These are phyloP conservation scores for Pichia cabralensis DNA, from an alignment of 805 yeast genomes.

Conservation along the genomic window DNA sequence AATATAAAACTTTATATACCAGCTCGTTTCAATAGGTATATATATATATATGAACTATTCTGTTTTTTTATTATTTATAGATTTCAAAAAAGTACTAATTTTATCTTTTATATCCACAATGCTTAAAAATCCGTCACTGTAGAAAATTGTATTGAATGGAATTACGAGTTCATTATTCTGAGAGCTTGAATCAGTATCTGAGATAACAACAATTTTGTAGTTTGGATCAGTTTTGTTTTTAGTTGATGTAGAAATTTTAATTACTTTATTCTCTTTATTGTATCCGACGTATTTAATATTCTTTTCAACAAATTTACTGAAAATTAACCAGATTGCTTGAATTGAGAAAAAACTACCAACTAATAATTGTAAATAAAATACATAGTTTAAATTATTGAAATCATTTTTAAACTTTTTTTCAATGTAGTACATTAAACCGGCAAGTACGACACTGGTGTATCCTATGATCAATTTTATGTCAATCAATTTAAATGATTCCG, in stretches of 20 bases:
- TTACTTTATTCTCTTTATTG: slow-evolving; percentile 24
- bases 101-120: slow-evolving; percentile 24
- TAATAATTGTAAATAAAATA: slow-evolving; percentile 25
- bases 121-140: slow-evolving; percentile 35
- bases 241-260: slow-evolving; percentile 30
- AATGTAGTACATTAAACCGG: slow-evolving; percentile 35
- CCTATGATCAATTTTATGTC: slow-evolving; percentile 44
- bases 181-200: slow-evolving; percentile 18
- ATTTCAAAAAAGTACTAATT: too few relatives aligned
- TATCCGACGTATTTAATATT: slow-evolving; percentile 38
- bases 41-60: too few relatives aligned
- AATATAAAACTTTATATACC: too few relatives aligned
- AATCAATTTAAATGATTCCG: slow-evolving; percentile 34
- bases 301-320: slow-evolving; percentile 29
- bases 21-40: too few relatives aligned
- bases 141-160: slow-evolving; percentile 35
- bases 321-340: slow-evolving; percentile 28
- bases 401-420: slow-evolving; percentile 37
- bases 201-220: slow-evolving; percentile 29
- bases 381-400: slow-evolving; percentile 31
- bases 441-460: slow-evolving; percentile 33
- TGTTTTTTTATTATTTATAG: too few relatives aligned
- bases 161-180: slow-evolving; percentile 17
- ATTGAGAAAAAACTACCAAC: slow-evolving; percentile 31
- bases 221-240: slow-evolving; percentile 34